phyloP scores from a whole-genome alignment of 83 land plant genomes.

The Diphasiastrum complanatum region DNA sequence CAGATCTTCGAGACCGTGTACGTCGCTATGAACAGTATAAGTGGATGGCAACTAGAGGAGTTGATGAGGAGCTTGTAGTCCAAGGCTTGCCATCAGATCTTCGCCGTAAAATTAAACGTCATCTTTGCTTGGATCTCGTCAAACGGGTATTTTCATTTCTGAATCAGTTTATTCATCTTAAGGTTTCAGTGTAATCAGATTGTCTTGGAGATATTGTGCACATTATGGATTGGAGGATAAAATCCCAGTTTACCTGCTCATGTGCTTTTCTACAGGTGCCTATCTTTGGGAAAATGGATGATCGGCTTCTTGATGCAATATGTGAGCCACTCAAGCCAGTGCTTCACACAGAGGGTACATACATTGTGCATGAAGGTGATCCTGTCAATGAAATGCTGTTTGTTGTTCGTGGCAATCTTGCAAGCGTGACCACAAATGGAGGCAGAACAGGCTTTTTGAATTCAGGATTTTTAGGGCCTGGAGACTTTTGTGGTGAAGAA shows the following conservation, averaged over 20 bases:
- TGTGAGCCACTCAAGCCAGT: slow-evolving; percentile 74
- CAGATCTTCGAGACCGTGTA: slow-evolving; percentile 49
- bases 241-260: too few species aligned
- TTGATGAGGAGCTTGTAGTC: slow-evolving; percentile 74
- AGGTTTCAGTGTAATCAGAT: too few species aligned
- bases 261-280: slow-evolving; percentile 61
- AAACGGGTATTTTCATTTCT: slow-evolving; percentile 64
- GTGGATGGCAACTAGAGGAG: slow-evolving; percentile 84
- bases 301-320: slow-evolving; percentile 70
- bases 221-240: too few species aligned
- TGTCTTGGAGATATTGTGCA: too few species aligned
- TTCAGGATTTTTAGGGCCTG: slow-evolving; percentile 52
- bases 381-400: slow-evolving; percentile 87
- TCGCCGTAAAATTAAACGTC: slow-evolving; percentile 85
- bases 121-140: slow-evolving; percentile 83
- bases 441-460: slow-evolving; percentile 80
- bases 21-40: slow-evolving; percentile 75
- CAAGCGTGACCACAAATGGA: slow-evolving; percentile 71
- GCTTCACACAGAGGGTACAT: slow-evolving; percentile 52
- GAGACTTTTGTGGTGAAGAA: slow-evolving; percentile 89
- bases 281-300: slow-evolving; percentile 75
- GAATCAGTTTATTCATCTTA: too few species aligned
- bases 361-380: slow-evolving; percentile 70
- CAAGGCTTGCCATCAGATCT: slow-evolving; percentile 68
- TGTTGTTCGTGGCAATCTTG: slow-evolving; percentile 73